phyloP scores from a whole-genome alignment of 768 basidiomycete genomes.

The Psilocybe cubensis region DNA sequence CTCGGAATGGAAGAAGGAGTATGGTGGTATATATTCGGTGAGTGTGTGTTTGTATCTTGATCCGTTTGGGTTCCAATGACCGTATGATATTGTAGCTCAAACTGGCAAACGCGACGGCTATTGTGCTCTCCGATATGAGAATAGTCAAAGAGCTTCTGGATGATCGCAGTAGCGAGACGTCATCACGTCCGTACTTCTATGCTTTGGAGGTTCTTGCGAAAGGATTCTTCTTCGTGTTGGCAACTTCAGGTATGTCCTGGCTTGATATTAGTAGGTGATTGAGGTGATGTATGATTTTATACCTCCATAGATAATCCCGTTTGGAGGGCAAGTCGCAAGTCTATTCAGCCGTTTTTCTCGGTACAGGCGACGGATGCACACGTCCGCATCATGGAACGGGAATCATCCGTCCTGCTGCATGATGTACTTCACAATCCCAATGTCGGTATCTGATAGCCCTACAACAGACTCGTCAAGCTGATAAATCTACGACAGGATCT shows the following conservation, averaged over 20 bases:
- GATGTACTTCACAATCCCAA: background rate
- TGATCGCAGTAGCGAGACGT: background rate
- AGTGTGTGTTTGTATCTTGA: too few relatives aligned
- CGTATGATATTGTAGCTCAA: too few relatives aligned
- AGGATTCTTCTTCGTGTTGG: background rate
- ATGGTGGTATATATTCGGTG: too few relatives aligned
- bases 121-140: background rate
- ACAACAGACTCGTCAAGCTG: background rate
- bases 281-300: background rate
- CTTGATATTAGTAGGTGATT: background rate
- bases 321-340: background rate
- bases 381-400: too few relatives aligned
- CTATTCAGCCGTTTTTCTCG: background rate
- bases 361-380: too few relatives aligned
- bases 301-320: background rate
- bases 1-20: too few relatives aligned
- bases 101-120: too few relatives aligned
- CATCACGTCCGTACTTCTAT: background rate
- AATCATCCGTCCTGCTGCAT: background rate
- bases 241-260: background rate
- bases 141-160: background rate
- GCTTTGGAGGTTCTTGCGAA: background rate
- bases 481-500: background rate
- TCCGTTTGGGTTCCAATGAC: too few relatives aligned
- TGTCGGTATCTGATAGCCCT: background rate